Percentiles rank a stretch among this genome's conserved stretches.
Conservation (phyloP, 257 asterid genomes). For the Forsythia suspensa region DNA sequence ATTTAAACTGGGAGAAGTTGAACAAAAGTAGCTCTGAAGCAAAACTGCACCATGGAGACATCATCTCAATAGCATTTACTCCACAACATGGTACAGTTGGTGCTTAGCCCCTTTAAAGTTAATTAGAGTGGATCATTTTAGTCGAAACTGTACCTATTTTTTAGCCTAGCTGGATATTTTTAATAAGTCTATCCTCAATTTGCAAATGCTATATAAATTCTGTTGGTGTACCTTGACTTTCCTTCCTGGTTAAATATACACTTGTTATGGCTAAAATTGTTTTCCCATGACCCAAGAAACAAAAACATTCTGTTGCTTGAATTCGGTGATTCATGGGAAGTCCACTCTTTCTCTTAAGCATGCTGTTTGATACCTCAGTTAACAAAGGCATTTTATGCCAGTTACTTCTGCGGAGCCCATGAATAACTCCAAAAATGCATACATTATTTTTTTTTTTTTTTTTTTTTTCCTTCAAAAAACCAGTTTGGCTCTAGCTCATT, state of each 20-base stretch:
- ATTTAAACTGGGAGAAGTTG: conserved; percentile 78
- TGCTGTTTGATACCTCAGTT: not conserved
- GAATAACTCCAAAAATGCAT: not conserved
- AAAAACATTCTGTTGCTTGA: conserved; percentile 17
- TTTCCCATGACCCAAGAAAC: not conserved
- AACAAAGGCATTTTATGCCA: no score
- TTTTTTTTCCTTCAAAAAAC: not conserved
- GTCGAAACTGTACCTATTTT: not conserved
- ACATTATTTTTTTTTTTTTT: not conserved
- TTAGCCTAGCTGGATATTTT: not conserved
- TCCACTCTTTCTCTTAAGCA: not conserved
- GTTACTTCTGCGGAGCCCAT: not conserved
- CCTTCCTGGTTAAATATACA: conserved; percentile 1
- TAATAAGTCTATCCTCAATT: conserved; percentile 11
- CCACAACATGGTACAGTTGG: conserved; percentile 79
- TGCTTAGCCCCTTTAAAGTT: conserved; percentile 8
- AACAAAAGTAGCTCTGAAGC: conserved; percentile 67
- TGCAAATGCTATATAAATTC: not conserved
- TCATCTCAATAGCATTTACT: conserved; percentile 76
- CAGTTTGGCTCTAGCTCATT: not conserved
- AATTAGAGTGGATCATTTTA: conserved; percentile 1
- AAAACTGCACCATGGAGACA: conserved; percentile 84
- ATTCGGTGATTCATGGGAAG: not conserved
- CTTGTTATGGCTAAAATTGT: not conserved
- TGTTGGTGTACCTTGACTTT: not conserved